phyloP scores from a whole-genome alignment of 805 yeast species.

The Pichia pseudocactophila region DNA sequence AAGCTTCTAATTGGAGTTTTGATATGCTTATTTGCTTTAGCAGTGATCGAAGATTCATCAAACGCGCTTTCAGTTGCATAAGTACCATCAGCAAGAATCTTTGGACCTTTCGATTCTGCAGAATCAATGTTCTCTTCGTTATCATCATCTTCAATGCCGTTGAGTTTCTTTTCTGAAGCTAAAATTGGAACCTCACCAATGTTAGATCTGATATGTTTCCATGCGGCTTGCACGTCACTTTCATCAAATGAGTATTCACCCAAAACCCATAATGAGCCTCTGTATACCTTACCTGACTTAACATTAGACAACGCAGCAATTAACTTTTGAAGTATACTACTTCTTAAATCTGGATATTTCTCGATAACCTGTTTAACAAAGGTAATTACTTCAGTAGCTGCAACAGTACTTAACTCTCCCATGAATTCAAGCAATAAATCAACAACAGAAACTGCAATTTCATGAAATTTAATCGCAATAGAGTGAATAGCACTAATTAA shows the following conservation, averaged over 20 bases:
- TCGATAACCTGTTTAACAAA: slow-evolving; percentile 93
- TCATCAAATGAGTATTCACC: slow-evolving; percentile 84
- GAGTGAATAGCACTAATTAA: slow-evolving; percentile 82
- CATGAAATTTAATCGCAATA: slow-evolving; percentile 80
- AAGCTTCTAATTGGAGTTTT: slow-evolving; percentile 75
- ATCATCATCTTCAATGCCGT: slow-evolving; percentile 12
- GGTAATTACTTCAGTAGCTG: slow-evolving; percentile 84
- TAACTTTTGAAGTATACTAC: slow-evolving; percentile 53
- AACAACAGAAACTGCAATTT: slow-evolving; percentile 86
- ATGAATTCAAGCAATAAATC: slow-evolving; percentile 80
- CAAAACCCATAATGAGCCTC: slow-evolving; percentile 91
- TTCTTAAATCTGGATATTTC: slow-evolving; percentile 74
- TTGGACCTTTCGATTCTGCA: slow-evolving; percentile 50
- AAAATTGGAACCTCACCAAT: slow-evolving; percentile 89
- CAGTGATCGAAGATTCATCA: slow-evolving; percentile 33
- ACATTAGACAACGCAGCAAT: slow-evolving; percentile 53
- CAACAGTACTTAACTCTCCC: slow-evolving; percentile 71
- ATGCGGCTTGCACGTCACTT: slow-evolving; percentile 64
- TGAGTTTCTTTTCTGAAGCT: slow-evolving; percentile 52
- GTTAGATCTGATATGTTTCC: slow-evolving; percentile 77
- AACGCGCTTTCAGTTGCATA: slow-evolving; percentile 91
- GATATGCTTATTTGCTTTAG: slow-evolving; percentile 25
- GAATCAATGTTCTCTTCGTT: slow-evolving; percentile 11
- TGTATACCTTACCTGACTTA: slow-evolving; percentile 81
- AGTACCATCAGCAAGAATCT: slow-evolving; percentile 96